Base-by-base conservation (phyloP, 1,284 basidiomycete genomes). In the Moesziomyces sp. region DNA sequence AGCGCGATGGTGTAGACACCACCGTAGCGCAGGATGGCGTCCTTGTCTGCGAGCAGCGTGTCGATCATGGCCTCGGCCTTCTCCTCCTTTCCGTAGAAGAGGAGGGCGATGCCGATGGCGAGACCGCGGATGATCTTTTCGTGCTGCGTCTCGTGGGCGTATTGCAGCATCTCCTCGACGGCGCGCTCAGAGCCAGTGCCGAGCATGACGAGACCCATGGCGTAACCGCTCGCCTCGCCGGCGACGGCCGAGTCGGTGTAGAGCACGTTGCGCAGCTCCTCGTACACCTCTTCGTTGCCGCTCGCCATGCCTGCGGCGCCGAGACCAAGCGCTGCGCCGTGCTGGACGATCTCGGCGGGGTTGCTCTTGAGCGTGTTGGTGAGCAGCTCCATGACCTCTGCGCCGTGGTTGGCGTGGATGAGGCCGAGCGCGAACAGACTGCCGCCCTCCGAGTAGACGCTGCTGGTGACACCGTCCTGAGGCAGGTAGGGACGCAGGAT, bases 91-190 rank as follows among this genome's bases (percentile, higher is more conserved):
- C 83, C 83, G 61, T 84, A 84, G 58, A 81, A 78, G 52, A 84
- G 70, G 24, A 84, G 71, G n/a, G 82, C 77, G 48, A 83, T 72
- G 49, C 83, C 83, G 42, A 84, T 79, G 50, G 83, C 83, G 18
- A 84, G 75, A 59, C 83, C 83, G 40, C 83, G 81, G 50, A 83
- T 83, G 74, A 84, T 84, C 73, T 84, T 84, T 46, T 84, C 82
- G 68, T 84, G 83, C 74, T 82, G 80, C 45, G 83, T 84, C 63
- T 84, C 83, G 62, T 83, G 83, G 1, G 83, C 83, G 55, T 84
- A 84, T 73, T 83, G 80, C 16, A 84, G 73, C 83, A 84, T 84
- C 73, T 84, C 83, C 47, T 83, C 82, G 23, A 82, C 79, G 4
- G 81, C 82, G n/a, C 71, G 64, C 51, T 76, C 73, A 7, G 76